Evolutionary conservation across 2,329 filamentous ascomycete species (phyloP), one percentile per base, ranked within the genome.

Genomic region (Calonectria ilicicola): DNA sequence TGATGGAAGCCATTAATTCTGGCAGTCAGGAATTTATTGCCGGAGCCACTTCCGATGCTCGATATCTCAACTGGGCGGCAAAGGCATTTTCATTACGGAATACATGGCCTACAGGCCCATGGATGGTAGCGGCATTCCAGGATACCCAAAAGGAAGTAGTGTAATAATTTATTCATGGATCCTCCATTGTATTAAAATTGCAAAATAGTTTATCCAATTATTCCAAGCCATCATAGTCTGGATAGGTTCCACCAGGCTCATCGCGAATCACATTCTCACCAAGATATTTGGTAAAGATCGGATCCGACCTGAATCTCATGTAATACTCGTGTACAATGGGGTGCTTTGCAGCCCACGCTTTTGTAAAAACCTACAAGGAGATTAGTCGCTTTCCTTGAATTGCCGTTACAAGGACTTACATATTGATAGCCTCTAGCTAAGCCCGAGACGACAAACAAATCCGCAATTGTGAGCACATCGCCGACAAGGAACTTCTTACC

Each of bases 81-180:
- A 70, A 56, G 12, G 67, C 67, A 12, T 72, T 72, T 21, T 65
- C 70, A 6, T 29, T 72, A 14, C 27, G 70, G 7, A 51, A 62
- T 47, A 70, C 53, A 14, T 72, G 70, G 70, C 66, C 70, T 6
- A 70, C 66, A 5, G 70, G 70, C 23, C 47, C 66, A 38, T 72
- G 70, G 70, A 72, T 72, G 70, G 70, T 72, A 15, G 67, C 67
- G 2, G 70, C 63, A 5, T 72, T 72, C 51, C 62, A 72, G 38
- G 70, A 72, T 42, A 67, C 70, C 15, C 67, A 66, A 38, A 53
- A 67, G 27, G 70, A 72, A 35, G 64, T 72, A 19, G 65, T 72
- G 9, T 49, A 72, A 38, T 53, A 32, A 42, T 46, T 21, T 10
- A 21, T 42, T 42, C 40, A 42, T n/a, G 15, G 3, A 35, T 35